A percentile compares a stretch with the other conserved stretches of the same genome.
Evolutionary conservation across 352 stramenopile species (phyloP).

Genomic region (Pythium insidiosum): DNA sequence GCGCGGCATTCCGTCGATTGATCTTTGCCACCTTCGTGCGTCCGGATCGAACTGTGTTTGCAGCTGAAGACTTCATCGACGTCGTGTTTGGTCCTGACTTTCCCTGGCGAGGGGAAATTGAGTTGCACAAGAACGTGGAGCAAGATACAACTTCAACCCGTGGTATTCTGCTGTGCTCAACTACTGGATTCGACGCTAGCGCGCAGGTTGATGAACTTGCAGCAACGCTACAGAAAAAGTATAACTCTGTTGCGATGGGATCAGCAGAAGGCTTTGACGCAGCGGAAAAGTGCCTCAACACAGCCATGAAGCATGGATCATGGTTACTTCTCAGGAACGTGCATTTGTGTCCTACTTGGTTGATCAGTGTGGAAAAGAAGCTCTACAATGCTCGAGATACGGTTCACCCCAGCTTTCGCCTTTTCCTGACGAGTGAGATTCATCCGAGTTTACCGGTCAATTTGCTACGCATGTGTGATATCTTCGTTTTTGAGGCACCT

Average conservation of each 20-base stretch:
- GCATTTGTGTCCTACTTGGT: constrained; percentile 98
- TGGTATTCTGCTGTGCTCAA: constrained; percentile 96
- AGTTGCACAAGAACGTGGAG: constrained; percentile 91
- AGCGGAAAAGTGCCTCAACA: constrained; percentile 92
- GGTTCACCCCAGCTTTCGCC: constrained; percentile 66
- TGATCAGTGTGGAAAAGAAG: constrained; percentile 96
- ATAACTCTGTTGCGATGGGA: constrained; percentile 98
- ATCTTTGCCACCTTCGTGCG: constrained; percentile 83
- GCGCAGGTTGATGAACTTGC: constrained; percentile 95
- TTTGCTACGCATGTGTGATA: constrained; percentile 94
- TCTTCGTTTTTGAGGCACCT: constrained; percentile 97
- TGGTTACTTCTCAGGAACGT: constrained; percentile 99
- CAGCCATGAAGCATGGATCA: constrained; percentile 92
- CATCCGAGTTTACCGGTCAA: constrained; percentile 94
- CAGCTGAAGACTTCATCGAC: constrained; percentile 67
- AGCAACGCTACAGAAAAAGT: constrained; percentile 83
- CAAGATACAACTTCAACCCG: constrained; percentile 85
- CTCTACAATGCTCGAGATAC: constrained; percentile 84
- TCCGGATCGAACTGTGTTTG: constrained; percentile 83
- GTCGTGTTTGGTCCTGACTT: constrained; percentile 89
- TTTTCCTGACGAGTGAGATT: constrained; percentile 99
- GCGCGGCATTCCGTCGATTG: constrained; percentile 71
- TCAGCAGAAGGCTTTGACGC: constrained; percentile 94
- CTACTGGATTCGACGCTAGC: constrained; percentile 97
- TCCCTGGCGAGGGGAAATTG: constrained; percentile 92